These are phyloP conservation scores for Elasticomyces elasticus DNA, from an alignment of 495 filamentous ascomycete genomes.

Conservation along the genomic window DNA sequence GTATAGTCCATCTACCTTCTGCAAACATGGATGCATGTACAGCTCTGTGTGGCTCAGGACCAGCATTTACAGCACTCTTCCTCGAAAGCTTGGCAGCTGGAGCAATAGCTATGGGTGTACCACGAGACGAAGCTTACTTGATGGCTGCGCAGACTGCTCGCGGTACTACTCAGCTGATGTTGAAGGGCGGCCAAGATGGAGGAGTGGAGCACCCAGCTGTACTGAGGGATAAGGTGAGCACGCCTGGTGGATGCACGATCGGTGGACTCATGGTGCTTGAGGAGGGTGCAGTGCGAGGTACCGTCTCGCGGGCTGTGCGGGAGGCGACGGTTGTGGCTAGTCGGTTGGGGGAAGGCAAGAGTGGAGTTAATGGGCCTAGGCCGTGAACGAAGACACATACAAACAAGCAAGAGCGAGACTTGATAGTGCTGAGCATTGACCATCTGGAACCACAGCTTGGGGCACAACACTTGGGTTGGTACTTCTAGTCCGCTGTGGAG, in stretches of 20 bases:
- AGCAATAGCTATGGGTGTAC: constrained; percentile 70
- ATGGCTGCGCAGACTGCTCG: constrained; percentile 75
- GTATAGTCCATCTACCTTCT: constrained; percentile 54
- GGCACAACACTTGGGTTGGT: too few relatives aligned
- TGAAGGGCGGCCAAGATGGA: constrained; percentile 37
- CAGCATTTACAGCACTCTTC: constrained; percentile 69
- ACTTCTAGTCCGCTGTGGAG: too few relatives aligned
- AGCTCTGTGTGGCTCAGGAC: constrained; percentile 66
- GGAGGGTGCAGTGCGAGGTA: constrained; percentile 61
- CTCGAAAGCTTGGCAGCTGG: constrained; percentile 70
- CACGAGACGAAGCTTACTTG: constrained; percentile 60
- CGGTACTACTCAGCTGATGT: constrained; percentile 61
- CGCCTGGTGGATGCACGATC: constrained; percentile 74
- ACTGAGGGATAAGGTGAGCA: constrained; percentile 65
- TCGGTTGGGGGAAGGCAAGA: constrained; percentile 47
- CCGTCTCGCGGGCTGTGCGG: constrained; percentile 60
- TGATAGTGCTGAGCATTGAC: too few relatives aligned
- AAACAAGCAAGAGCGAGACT: too few relatives aligned
- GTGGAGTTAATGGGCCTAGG: constrained; percentile 40
- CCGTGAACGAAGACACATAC: too few relatives aligned
- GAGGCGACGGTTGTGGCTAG: constrained; percentile 69
- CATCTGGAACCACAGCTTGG: too few relatives aligned
- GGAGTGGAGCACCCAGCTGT: constrained; percentile 58
- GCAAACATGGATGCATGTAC: constrained; percentile 64
- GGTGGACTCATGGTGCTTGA: constrained; percentile 66